Conservation (phyloP, 768 basidiomycete species). For the Cystobasidium tubakii region DNA sequence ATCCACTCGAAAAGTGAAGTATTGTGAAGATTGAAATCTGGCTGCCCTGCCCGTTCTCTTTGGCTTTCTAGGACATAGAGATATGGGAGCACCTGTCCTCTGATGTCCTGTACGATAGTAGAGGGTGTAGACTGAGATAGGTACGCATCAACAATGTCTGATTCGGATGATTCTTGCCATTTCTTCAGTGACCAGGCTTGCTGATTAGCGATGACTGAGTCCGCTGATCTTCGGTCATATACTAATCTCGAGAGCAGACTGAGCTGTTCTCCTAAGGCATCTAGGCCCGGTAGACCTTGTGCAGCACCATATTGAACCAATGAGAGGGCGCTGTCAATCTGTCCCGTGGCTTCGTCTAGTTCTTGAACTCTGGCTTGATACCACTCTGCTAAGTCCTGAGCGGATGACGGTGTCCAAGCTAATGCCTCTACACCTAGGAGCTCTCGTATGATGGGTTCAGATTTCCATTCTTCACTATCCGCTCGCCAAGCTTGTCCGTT, state of each 20-base stretch:
- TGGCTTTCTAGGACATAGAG: conserved; percentile 84
- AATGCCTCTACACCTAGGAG: conserved; percentile 52
- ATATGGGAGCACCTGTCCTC: conserved; percentile 78
- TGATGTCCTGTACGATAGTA: conserved; percentile 63
- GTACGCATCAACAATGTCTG: conserved; percentile 66
- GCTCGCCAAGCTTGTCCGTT: conserved; percentile 21
- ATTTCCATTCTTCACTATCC: background rate
- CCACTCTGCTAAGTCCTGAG: conserved; percentile 63
- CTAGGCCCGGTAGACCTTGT: conserved; percentile 67
- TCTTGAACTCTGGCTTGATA: conserved; percentile 63
- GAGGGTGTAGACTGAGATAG: conserved; percentile 64
- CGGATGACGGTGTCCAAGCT: conserved; percentile 51
- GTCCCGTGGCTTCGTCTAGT: conserved; percentile 63
- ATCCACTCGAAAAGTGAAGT: conserved; percentile 40
- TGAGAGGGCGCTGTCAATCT: conserved; percentile 71
- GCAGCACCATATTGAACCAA: conserved; percentile 81
- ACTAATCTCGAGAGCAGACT: conserved; percentile 76
- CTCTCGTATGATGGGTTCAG: conserved; percentile 43
- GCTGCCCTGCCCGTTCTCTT: conserved; percentile 68
- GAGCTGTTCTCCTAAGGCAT: conserved; percentile 84
- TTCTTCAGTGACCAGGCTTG: conserved; percentile 66
- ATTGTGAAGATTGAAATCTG: conserved; percentile 57
- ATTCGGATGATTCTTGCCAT: conserved; percentile 67
- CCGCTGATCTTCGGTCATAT: conserved; percentile 59
- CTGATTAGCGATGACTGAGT: conserved; percentile 47